Base-by-base conservation (phyloP, 1,284 basidiomycete genomes). In the Filobasidium uniguttulatum region DNA sequence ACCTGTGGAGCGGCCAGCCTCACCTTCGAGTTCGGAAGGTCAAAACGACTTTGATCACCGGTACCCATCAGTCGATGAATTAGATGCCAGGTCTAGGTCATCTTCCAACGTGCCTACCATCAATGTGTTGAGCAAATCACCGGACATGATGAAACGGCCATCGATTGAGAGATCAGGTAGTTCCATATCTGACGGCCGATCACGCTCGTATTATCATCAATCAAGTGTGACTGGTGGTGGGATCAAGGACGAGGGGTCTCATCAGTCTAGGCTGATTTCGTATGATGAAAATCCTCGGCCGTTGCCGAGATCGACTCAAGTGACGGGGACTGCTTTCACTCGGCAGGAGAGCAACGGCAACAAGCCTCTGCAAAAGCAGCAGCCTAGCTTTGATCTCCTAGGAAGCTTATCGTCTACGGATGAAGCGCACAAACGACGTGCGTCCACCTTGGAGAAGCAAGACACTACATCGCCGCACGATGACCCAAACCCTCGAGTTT, bases 291-390 rank as follows among this genome's bases (percentile, higher is more conserved):
- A 30, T 5, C 44, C 44, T 28, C 46, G 38, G 12, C 50, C 58
- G 35, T 60, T 63, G 50, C 61, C 66, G 19, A 58, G 66, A 19
- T 68, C 66, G 17, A 70, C 64, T n/a, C 63, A 70, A 5, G 68
- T 68, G 23, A 68, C 68, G 0, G 68, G 68, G 3, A 67, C 68
- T 2, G 66, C 66, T 10, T 70, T 70, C 57, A 67, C 63, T 12
- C 31, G 31, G 37, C 34, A 49, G 22, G 49, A 52, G 3, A 51
- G 23, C 2, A 48, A 53, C 41, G 29, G 34, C 15, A 28, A 46
- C 33, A 38, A 33, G 26, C 28, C 52, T 15, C 23, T 26, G 5
- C 29, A 10, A 8, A 33, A n/a, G 26, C 14, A 26, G 31, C 37
- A 47, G 23, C 40, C 40, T 12, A 43, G 40, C 23, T 43, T 43